Base-by-base conservation (phyloP, 305 asterid species). In the Fraxinus sp. region DNA sequence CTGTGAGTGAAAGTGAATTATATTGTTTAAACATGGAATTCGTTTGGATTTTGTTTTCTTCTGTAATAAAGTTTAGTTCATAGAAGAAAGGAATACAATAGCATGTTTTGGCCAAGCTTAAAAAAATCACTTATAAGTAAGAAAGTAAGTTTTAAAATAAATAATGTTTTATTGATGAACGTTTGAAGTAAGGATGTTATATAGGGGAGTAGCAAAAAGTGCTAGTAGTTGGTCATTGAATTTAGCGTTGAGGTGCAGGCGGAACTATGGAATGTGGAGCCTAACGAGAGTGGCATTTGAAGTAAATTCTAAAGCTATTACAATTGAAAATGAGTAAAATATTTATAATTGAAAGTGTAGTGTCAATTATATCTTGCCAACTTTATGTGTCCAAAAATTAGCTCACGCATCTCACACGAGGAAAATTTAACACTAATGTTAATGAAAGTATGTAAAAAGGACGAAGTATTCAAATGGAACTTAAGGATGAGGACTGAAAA, bases 1-100 rank as follows among this genome's bases (percentile, higher is more conserved):
- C 88, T 94, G 98, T 94, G 86, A 90, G 92, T 85, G 0, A 43
- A 24, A 52, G 22, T 52, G 8, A 16, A 16, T 37, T 62, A 20
- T 22, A 7, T 22, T 20, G 8, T 16, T 71, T 30, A 36, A 77
- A 28, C 2, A 75, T 39, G 46, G 43, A 20, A 39, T 41, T 75
- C 57, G 4, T 37, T 37, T 75, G 43, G 33, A 5, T 62, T 64
- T 78, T 30, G 52, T 43, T 59, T 24, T 35, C 41, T 84, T n/a
- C 10, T 22, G 52, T 36, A 16, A 74, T 9, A 33, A 64, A 35
- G 36, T 0, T 8, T 49, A 16, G 26, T 33, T 22, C 64, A 7
- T 28, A 7, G 30, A 59, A 59, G 70, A 59, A 59, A 20, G 26
- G 30, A 5, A 18, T 46, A 3, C 18, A 46, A 46, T 59, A 6